Evolutionary conservation across 225 moss, liverwort and hornwort species (phyloP), one percentile per base, ranked within the genome.

Genomic region (Marchantia paleacea): DNA sequence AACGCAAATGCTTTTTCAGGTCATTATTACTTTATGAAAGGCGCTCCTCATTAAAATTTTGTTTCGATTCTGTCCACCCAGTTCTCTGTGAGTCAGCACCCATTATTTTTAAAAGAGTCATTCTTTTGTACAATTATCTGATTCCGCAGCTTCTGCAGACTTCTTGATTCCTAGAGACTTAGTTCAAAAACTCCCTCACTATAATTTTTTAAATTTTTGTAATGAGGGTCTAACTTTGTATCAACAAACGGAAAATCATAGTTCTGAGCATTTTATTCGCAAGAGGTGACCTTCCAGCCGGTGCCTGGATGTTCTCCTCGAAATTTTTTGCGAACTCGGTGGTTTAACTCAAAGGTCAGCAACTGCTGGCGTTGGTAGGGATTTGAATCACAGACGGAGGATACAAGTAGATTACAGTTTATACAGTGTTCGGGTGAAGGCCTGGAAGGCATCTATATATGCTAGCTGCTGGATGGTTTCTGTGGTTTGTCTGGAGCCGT

Each of bases 1-100:
- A 10, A 49, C 39, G 77, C 77, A 77, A 63, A 77, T 62, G 77
- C 77, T 61, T 77, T 77, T 77, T 77, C 77, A 77, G 77, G 77
- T 77, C 76, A 61, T 8, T 62, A 10, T 72, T 72, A 18, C 10
- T 73, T 5, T 29, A 30, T 74, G n/a, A 15, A 55, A 24, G 26
- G 54, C 15, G 7, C 25, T 28, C 74, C 7, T 74, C 6, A 55
- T 24, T 54, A 29, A 74, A 74, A 54, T 74, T 53, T 73, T 29
- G 72, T 74, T 54, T 52, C 73, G 26, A 11, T 25, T 16, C 25
- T 25, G 22, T 74, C 28, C 74, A 55, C 13, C 2, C 72, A 51
- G 19, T 8, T 24, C 0, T 24, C 14, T 9, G 25, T 65, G 10
- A 48, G 52, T 53, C 25, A 49, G 10, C 20, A 57, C 19, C 19